These are phyloP conservation scores for Umbelopsis sp. DNA, from an alignment of 371 early-diverging fungal species.

Conservation along the genomic window DNA sequence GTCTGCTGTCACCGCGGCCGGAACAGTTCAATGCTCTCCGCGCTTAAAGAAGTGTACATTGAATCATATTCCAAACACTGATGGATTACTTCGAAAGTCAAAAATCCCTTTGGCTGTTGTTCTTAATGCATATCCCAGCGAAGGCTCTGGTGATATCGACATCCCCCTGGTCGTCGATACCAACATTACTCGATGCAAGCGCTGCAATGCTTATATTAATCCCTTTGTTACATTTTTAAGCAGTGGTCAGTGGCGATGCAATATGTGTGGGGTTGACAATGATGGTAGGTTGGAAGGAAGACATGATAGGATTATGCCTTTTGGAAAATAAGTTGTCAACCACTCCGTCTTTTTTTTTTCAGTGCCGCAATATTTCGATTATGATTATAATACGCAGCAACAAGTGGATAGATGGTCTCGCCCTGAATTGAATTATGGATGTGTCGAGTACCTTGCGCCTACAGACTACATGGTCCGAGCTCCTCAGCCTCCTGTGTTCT, in stretches of 20 bases:
- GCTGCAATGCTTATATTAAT: slow-evolving; percentile 88
- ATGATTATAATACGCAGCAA: slow-evolving; percentile 68
- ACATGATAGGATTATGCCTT: too few species aligned
- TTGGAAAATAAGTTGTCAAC: too few species aligned
- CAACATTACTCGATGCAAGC: slow-evolving; percentile 78
- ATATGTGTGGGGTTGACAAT: slow-evolving; percentile 80
- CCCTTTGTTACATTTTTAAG: slow-evolving; percentile 84
- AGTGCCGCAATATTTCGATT: slow-evolving; percentile 81
- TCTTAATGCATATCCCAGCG: slow-evolving; percentile 68
- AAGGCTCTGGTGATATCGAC: slow-evolving; percentile 47
- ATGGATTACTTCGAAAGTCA: slow-evolving; percentile 65
- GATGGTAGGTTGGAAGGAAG: slow-evolving; percentile 55
- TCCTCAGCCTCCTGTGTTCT: slow-evolving; percentile 83
- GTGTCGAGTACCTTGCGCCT: slow-evolving; percentile 84
- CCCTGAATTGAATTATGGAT: slow-evolving; percentile 70
- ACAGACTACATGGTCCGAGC: slow-evolving; percentile 81
- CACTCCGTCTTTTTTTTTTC: not conserved
- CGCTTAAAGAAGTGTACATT: slow-evolving; percentile 74
- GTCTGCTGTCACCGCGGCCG: slow-evolving; percentile 48
- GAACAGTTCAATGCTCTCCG: slow-evolving; percentile 50
- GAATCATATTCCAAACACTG: slow-evolving; percentile 72
- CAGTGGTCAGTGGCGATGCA: slow-evolving; percentile 85
- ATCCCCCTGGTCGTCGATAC: slow-evolving; percentile 74
- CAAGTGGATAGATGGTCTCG: slow-evolving; percentile 73
- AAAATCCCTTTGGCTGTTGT: slow-evolving; percentile 79